A percentile compares a stretch with the other conserved stretches of the same genome.
These are phyloP conservation scores for Scheffersomyces quercinus DNA, from an alignment of 1,139 yeast species.

Conservation along the genomic window DNA sequence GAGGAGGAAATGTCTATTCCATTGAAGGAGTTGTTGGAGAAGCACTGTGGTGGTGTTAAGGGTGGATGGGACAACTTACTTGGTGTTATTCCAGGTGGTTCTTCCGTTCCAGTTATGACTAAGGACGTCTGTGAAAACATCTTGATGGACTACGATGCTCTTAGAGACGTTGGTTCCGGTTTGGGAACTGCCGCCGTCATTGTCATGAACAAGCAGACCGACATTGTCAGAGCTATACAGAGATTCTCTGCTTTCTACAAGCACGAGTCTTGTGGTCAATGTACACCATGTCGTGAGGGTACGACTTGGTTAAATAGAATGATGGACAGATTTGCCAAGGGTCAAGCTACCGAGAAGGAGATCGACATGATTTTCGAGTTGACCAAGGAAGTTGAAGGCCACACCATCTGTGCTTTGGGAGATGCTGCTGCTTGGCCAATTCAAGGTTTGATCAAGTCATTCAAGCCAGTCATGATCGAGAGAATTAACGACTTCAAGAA, in stretches of 20 bases:
- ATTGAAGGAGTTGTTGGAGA: conserved; percentile 73
- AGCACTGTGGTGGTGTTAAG: conserved; percentile 85
- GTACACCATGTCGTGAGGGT: conserved; percentile 95
- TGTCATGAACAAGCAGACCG: conserved; percentile 85
- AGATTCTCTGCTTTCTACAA: conserved; percentile 79
- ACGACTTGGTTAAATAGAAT: conserved; percentile 81
- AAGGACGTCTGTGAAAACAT: conserved; percentile 65
- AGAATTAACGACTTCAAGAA: conserved; percentile 59
- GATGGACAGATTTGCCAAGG: conserved; percentile 78
- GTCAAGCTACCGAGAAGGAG: conserved; percentile 78
- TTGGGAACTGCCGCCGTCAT: conserved; percentile 91
- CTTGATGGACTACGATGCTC: conserved; percentile 83
- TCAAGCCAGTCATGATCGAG: conserved; percentile 78
- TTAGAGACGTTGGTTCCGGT: conserved; percentile 82
- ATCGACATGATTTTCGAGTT: conserved; percentile 81
- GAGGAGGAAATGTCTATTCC: conserved; percentile 94
- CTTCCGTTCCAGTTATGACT: conserved; percentile 80
- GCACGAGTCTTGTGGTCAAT: conserved; percentile 92
- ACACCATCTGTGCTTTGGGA: conserved; percentile 87
- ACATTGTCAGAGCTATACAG: conserved; percentile 80
- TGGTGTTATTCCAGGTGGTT: conserved; percentile 88
- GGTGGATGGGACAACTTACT: conserved; percentile 91
- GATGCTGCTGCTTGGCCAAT: conserved; percentile 95
- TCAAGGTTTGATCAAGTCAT: conserved; percentile 80
- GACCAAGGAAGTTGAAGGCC: conserved; percentile 84